Evolutionary conservation across 179 eudicot genomes (phyloP).

Genomic region (Silene coronaria): DNA sequence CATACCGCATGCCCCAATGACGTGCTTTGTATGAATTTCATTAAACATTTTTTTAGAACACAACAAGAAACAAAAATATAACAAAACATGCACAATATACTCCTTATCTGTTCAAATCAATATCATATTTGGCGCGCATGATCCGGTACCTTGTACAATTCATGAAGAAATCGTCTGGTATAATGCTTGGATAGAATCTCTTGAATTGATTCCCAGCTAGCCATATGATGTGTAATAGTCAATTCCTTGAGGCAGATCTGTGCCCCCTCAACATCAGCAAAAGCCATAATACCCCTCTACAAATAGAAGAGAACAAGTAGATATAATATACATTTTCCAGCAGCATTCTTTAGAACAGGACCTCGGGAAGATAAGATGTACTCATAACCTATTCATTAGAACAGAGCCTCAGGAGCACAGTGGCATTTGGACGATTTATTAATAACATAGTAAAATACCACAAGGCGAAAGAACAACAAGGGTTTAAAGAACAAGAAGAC

Average conservation of each 20-base stretch:
- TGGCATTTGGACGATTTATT: too few species aligned
- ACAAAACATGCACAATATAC: neutral
- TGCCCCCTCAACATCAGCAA: conserved; percentile 97
- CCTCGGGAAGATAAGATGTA: too few species aligned
- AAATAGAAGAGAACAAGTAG: conserved; percentile 4
- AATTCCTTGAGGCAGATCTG: conserved; percentile 59
- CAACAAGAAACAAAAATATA: too few species aligned
- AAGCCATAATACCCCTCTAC: conserved; percentile 92
- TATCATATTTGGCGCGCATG: neutral
- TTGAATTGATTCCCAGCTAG: conserved; percentile 86
- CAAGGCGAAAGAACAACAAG: neutral
- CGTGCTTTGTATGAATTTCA: too few species aligned
- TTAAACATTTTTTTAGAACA: too few species aligned
- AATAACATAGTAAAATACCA: too few species aligned
- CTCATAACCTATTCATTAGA: neutral
- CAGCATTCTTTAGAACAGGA: neutral
- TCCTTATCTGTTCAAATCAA: neutral
- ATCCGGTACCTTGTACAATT: conserved; percentile 76
- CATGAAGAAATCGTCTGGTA: conserved; percentile 79
- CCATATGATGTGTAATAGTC: conserved; percentile 75
- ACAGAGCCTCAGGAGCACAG: neutral
- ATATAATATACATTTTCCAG: neutral
- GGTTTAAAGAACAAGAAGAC: too few species aligned
- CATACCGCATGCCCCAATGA: neutral
- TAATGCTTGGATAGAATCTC: conserved; percentile 79